A percentile compares a stretch with the other conserved stretches of the same genome.
phyloP scores from a whole-genome alignment of 2,329 filamentous ascomycete species.

The Ophiostoma montium region DNA sequence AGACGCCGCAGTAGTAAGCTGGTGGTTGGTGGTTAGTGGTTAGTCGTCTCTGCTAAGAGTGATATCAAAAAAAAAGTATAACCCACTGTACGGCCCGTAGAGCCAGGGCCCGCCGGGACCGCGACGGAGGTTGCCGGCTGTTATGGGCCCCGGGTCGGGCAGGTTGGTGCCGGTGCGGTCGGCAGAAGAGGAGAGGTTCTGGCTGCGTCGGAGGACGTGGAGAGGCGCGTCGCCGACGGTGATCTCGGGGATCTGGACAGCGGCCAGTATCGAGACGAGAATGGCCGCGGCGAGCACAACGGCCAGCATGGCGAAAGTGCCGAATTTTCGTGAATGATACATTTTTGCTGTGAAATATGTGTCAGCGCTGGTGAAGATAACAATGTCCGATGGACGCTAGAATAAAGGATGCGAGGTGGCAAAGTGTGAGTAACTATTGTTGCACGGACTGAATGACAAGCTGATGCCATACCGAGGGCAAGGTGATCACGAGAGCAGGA shows the following conservation, averaged over 20 bases:
- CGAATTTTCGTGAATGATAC: too few species aligned
- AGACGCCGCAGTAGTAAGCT: slow-evolving; percentile 13
- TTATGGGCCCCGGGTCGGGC: slow-evolving; percentile 4
- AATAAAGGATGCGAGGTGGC: too few species aligned
- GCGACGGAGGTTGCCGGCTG: not conserved
- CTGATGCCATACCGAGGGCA: not conserved
- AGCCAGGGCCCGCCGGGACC: slow-evolving; percentile 10
- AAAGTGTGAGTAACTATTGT: not conserved
- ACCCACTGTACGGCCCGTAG: slow-evolving; percentile 10
- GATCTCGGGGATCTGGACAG: too few species aligned
- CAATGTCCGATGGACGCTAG: too few species aligned
- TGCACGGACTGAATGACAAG: not conserved
- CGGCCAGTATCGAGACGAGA: too few species aligned
- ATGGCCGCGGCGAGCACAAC: too few species aligned
- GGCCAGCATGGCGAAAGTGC: too few species aligned
- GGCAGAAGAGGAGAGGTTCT: too few species aligned
- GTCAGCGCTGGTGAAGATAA: too few species aligned
- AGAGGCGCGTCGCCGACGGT: not conserved
- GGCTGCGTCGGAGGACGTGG: not conserved
- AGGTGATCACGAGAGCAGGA: not conserved
- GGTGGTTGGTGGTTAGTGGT: not conserved
- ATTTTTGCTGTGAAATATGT: too few species aligned
- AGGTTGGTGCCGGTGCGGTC: not conserved
- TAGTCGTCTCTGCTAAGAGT: not conserved
- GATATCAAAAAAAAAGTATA: not conserved